Conservation (phyloP, 495 filamentous ascomycete genomes). For the Neurospora tetraspora region DNA sequence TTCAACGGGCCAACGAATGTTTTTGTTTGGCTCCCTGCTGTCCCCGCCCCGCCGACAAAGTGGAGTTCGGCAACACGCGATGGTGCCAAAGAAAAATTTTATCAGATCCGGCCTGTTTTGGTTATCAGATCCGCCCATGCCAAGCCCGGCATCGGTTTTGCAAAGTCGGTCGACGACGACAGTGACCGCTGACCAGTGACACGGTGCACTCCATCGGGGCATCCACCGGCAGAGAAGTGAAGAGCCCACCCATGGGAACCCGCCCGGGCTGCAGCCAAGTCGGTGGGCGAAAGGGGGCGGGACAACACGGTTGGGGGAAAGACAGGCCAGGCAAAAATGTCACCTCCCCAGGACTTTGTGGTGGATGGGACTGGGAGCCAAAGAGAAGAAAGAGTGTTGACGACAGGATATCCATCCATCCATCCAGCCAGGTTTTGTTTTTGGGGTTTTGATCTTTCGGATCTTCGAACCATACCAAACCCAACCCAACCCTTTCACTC, state of each 20-base stretch:
- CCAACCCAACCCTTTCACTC: background rate
- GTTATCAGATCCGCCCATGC: constrained; percentile 16
- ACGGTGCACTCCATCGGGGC: background rate
- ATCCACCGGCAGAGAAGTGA: background rate
- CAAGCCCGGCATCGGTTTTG: constrained; percentile 14
- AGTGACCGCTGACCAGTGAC: background rate
- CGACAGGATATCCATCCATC: background rate
- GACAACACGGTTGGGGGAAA: background rate
- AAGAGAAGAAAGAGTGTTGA: background rate
- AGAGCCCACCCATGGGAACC: background rate
- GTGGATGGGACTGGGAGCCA: background rate
- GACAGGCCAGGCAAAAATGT: background rate
- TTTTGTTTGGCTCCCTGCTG: background rate
- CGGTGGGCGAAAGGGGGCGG: background rate
- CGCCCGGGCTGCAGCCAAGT: background rate
- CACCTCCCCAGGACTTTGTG: background rate
- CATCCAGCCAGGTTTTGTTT: background rate
- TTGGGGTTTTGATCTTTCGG: background rate
- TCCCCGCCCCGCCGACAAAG: background rate
- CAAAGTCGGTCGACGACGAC: background rate
- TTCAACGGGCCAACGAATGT: background rate
- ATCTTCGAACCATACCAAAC: background rate
- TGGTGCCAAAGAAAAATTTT: constrained; percentile 3
- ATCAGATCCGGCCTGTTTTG: constrained; percentile 13
- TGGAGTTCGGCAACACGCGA: background rate